Conservation (phyloP, 1,284 basidiomycete species). For the Irpex rosettiformis region DNA sequence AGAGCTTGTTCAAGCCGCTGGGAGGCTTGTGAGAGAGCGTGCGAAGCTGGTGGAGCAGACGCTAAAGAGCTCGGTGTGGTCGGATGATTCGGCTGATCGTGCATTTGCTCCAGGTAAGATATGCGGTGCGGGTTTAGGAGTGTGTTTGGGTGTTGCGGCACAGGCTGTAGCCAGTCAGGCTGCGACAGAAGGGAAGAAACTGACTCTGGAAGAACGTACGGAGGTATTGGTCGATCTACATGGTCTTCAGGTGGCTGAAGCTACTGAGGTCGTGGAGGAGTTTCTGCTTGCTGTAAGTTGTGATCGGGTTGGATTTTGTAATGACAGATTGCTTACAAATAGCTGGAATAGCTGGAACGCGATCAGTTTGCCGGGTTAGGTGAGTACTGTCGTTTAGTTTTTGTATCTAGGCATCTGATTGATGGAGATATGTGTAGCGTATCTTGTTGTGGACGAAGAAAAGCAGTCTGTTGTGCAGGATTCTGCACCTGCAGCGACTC, state of each 20-base stretch:
- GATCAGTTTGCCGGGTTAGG: slow-evolving; percentile 85
- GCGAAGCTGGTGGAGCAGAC: slow-evolving; percentile 73
- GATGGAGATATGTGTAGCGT: slow-evolving; percentile 46
- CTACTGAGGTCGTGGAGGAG: slow-evolving; percentile 86
- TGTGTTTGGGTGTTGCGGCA: slow-evolving; percentile 72
- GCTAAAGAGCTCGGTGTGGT: slow-evolving; percentile 65
- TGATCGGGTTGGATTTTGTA: not conserved
- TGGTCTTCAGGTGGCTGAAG: slow-evolving; percentile 88
- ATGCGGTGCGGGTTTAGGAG: slow-evolving; percentile 81
- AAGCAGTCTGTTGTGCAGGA: slow-evolving; percentile 93
- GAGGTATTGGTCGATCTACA: slow-evolving; percentile 83
- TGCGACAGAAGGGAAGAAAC: slow-evolving; percentile 48
- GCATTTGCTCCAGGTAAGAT: slow-evolving; percentile 64
- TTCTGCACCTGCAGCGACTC: slow-evolving; percentile 73
- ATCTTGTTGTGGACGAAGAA: slow-evolving; percentile 90
- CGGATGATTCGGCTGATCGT: slow-evolving; percentile 82
- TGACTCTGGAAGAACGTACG: slow-evolving; percentile 77
- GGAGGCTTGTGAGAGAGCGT: slow-evolving; percentile 78
- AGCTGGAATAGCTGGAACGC: slow-evolving; percentile 60
- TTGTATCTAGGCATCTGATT: not conserved
- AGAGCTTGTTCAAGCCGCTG: slow-evolving; percentile 81
- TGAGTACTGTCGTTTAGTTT: slow-evolving; percentile 33
- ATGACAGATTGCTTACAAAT: slow-evolving; percentile 7
- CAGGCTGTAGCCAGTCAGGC: slow-evolving; percentile 39
- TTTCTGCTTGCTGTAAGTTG: slow-evolving; percentile 80